phyloP scores from a whole-genome alignment of 2,329 filamentous ascomycete species.

The Catunica adiposa region DNA sequence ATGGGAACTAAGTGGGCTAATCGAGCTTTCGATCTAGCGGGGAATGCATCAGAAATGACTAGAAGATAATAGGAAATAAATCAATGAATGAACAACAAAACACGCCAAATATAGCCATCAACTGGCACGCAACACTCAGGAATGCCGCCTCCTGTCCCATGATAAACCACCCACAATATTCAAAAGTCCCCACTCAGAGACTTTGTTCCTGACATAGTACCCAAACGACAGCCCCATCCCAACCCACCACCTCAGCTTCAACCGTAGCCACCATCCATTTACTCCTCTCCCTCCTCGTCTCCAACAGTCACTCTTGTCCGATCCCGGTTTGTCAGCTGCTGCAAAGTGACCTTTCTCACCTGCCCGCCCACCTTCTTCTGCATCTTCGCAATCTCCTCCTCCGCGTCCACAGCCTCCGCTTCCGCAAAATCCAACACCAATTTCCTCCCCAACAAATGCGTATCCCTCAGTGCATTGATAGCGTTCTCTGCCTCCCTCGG shows the following conservation, averaged over 20 bases:
- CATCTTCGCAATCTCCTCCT: constrained; percentile 94
- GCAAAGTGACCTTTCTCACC: constrained; percentile 76
- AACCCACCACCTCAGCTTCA: neutral
- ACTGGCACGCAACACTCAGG: neutral
- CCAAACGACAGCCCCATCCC: no score
- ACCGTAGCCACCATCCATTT: constrained; percentile 11
- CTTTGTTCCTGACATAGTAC: no score
- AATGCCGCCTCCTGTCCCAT: neutral
- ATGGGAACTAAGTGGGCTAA: neutral
- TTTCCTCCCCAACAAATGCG: constrained; percentile 77
- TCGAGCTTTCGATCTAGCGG: neutral
- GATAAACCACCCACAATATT: neutral
- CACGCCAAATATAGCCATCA: neutral
- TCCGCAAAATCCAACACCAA: constrained; percentile 85
- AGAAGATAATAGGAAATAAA: neutral
- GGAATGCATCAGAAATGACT: neutral
- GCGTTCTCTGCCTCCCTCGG: constrained; percentile 79
- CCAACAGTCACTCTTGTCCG: constrained; percentile 80
- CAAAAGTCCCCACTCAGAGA: no score
- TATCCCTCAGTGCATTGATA: constrained; percentile 78
- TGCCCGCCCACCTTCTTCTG: constrained; percentile 87
- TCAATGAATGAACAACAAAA: neutral
- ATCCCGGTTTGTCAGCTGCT: constrained; percentile 68
- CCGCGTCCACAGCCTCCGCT: constrained; percentile 74
- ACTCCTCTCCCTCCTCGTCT: constrained; percentile 46